Evolutionary conservation across 2,329 filamentous ascomycete genomes (phyloP).

Genomic region (Fusarium nygamai): DNA sequence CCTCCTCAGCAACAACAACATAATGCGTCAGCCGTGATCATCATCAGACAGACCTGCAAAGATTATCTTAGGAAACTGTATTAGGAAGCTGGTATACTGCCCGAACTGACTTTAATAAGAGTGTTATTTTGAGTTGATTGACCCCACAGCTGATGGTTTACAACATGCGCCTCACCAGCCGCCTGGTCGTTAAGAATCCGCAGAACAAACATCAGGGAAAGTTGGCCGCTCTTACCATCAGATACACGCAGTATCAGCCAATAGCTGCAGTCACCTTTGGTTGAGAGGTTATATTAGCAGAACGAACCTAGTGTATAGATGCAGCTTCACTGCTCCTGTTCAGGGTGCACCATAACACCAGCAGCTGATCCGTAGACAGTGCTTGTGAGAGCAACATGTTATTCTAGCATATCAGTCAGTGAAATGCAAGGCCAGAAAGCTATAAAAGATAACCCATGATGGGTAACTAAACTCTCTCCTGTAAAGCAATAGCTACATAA

Average conservation of each 20-base stretch:
- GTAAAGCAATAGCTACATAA: neutral
- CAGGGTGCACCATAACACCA: neutral
- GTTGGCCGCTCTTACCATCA: neutral
- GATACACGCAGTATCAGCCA: neutral
- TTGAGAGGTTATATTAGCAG: no score
- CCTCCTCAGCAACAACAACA: neutral
- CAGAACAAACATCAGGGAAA: neutral
- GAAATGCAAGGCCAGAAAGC: neutral
- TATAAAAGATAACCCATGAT: neutral
- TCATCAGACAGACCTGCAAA: neutral
- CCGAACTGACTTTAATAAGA: neutral
- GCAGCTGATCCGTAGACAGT: neutral
- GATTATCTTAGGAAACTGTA: neutral
- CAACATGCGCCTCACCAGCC: neutral
- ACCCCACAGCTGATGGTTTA: neutral
- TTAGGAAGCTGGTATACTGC: neutral
- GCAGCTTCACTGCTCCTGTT: neutral
- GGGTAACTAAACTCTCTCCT: neutral
- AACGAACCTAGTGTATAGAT: no score
- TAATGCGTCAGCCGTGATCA: no score
- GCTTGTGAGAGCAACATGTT: neutral
- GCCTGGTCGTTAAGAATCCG: neutral
- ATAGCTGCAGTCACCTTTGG: fast-evolving
- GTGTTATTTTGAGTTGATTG: neutral
- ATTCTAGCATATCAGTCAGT: neutral